Conservation (phyloP, 352 stramenopile genomes). For the Phytophthora ramorum region DNA sequence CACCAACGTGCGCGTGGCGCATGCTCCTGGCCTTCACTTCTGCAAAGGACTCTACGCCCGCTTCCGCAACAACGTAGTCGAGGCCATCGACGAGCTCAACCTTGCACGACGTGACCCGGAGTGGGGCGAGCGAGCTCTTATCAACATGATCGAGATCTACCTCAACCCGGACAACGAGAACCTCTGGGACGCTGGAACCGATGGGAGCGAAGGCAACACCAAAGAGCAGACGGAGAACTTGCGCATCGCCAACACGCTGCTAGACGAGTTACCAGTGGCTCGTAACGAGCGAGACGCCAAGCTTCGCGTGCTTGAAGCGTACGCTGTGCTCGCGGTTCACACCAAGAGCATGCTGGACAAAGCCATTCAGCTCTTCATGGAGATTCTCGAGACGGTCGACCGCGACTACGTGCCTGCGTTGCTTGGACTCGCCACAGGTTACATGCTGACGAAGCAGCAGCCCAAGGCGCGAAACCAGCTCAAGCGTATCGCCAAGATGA, state of each 20-base stretch:
- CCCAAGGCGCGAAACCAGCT: slow-evolving; percentile 94
- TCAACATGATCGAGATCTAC: slow-evolving; percentile 95
- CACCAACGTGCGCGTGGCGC: slow-evolving; percentile 64
- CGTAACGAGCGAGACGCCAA: slow-evolving; percentile 60
- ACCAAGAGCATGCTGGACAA: slow-evolving; percentile 89
- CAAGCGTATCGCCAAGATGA: slow-evolving; percentile 96
- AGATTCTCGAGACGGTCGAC: slow-evolving; percentile 89
- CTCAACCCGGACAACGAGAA: slow-evolving; percentile 94
- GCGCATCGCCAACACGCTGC: slow-evolving; percentile 85
- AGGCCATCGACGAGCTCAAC: slow-evolving; percentile 94
- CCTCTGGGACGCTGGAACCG: slow-evolving; percentile 81
- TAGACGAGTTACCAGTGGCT: slow-evolving; percentile 82
- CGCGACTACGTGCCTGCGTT: slow-evolving; percentile 92
- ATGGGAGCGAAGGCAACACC: slow-evolving; percentile 47
- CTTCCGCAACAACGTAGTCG: slow-evolving; percentile 91
- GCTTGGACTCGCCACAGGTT: slow-evolving; percentile 88
- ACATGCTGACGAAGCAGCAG: slow-evolving; percentile 94
- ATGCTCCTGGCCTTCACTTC: slow-evolving; percentile 89
- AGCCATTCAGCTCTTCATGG: slow-evolving; percentile 90
- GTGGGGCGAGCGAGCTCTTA: slow-evolving; percentile 89
- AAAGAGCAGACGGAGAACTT: slow-evolving; percentile 90
- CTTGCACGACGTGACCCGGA: slow-evolving; percentile 85
- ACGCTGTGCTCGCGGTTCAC: slow-evolving; percentile 81
- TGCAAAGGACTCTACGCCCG: slow-evolving; percentile 92
- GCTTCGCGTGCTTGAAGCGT: slow-evolving; percentile 88